These are phyloP conservation scores for Yamadazyma jaroonii DNA, from an alignment of 1,139 yeast species.

Conservation along the genomic window DNA sequence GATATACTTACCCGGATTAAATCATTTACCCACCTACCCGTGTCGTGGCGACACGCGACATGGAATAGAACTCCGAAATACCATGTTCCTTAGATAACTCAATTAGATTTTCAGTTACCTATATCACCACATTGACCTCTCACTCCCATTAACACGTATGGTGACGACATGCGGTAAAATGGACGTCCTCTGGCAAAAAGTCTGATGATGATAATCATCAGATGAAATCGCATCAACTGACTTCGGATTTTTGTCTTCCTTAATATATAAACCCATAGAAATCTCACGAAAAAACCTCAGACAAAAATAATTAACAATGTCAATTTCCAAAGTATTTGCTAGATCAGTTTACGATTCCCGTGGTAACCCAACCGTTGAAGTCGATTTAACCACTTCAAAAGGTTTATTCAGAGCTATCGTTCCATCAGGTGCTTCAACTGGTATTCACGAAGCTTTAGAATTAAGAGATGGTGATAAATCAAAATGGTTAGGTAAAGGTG, in stretches of 20 bases:
- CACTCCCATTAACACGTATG: no score
- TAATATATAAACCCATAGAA: neutral
- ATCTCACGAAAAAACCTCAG: neutral
- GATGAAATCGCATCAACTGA: slow-evolving; percentile 3
- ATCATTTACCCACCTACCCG: no score
- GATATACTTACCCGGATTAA: no score
- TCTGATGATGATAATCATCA: neutral
- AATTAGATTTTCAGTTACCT: no score
- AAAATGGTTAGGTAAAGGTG: slow-evolving; percentile 97
- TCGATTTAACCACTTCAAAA: slow-evolving; percentile 79
- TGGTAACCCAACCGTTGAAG: slow-evolving; percentile 98
- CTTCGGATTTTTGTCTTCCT: slow-evolving; percentile 4
- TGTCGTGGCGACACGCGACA: neutral
- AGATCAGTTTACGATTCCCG: slow-evolving; percentile 97
- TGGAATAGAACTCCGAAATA: neutral
- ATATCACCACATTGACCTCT: no score
- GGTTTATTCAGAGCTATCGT: slow-evolving; percentile 92
- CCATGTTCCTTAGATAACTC: no score
- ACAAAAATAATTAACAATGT: slow-evolving; percentile 20
- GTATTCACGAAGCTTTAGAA: slow-evolving; percentile 92
- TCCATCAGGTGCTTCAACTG: slow-evolving; percentile 97
- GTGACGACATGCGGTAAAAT: no score
- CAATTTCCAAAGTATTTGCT: slow-evolving; percentile 65
- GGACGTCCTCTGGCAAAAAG: no score
- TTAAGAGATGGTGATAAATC: slow-evolving; percentile 93